Evolutionary conservation across 257 asterid species (phyloP).

Genomic region (Solanum etuberosum): DNA sequence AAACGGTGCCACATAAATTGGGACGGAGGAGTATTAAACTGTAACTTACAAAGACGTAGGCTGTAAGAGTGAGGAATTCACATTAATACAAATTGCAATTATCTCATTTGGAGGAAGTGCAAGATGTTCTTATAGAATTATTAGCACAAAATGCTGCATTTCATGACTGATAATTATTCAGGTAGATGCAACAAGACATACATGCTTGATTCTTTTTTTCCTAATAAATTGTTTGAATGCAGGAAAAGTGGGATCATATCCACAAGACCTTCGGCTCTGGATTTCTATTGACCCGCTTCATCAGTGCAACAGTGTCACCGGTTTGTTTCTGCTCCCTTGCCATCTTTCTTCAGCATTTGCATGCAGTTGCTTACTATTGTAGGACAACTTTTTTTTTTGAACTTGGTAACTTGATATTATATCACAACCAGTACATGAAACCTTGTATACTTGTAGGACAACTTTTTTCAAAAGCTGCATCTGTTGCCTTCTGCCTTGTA

Average conservation of each 20-base stretch:
- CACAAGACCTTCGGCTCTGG: constrained; percentile 73
- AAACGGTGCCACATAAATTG: background rate
- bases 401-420: no score
- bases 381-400: background rate
- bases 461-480: background rate
- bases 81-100: background rate
- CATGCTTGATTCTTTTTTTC: background rate
- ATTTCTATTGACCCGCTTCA: constrained; percentile 60
- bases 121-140: background rate
- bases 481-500: background rate
- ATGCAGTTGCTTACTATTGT: background rate
- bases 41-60: background rate
- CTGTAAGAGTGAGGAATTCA: background rate
- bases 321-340: constrained; percentile 26
- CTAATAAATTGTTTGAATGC: constrained; percentile 4
- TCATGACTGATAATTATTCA: background rate
- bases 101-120: background rate
- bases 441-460: background rate
- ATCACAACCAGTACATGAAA: no score
- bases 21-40: background rate
- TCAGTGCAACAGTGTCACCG: constrained; percentile 65
- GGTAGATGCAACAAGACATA: background rate
- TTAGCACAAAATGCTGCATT: background rate
- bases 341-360: background rate
- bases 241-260: constrained; percentile 83